A percentile compares a stretch with the other conserved stretches of the same genome.
Conservation (phyloP, 306 rosid species). For the Dryas alaskensis region DNA sequence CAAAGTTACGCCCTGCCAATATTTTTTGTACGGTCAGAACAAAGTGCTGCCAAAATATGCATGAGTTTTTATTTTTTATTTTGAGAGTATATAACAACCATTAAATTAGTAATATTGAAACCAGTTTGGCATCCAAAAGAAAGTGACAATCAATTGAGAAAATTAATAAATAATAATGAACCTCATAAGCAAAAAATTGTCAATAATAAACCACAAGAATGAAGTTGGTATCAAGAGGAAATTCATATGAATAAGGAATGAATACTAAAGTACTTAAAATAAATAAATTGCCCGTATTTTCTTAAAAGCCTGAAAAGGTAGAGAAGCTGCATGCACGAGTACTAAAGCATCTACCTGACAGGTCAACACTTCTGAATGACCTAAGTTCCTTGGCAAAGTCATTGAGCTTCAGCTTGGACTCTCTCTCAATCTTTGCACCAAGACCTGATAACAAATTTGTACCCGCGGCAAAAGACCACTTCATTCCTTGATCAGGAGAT, state of each 20-base stretch:
- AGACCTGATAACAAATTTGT: slow-evolving; percentile 70
- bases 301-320: background rate
- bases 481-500: slow-evolving; percentile 55
- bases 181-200: background rate
- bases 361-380: slow-evolving; percentile 71
- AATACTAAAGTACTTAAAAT: background rate
- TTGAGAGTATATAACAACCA: background rate
- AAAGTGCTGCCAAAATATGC: background rate
- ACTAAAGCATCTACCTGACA: slow-evolving; percentile 69
- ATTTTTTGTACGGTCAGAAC: background rate
- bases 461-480: slow-evolving; percentile 78
- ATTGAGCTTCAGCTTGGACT: slow-evolving; percentile 81
- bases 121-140: slow-evolving; percentile 7
- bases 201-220: background rate
- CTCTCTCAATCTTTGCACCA: slow-evolving; percentile 75
- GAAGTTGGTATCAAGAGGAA: slow-evolving; percentile 8
- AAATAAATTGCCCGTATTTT: background rate
- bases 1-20: slow-evolving; percentile 87
- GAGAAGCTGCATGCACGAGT: background rate
- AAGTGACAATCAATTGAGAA: background rate
- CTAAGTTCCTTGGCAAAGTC: slow-evolving; percentile 88
- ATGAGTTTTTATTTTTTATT: background rate
- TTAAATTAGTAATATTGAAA: background rate
- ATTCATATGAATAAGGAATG: background rate
- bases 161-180: background rate